Base-by-base conservation (phyloP, 176 grass and related monocot species). In the Ensete glaucum region DNA sequence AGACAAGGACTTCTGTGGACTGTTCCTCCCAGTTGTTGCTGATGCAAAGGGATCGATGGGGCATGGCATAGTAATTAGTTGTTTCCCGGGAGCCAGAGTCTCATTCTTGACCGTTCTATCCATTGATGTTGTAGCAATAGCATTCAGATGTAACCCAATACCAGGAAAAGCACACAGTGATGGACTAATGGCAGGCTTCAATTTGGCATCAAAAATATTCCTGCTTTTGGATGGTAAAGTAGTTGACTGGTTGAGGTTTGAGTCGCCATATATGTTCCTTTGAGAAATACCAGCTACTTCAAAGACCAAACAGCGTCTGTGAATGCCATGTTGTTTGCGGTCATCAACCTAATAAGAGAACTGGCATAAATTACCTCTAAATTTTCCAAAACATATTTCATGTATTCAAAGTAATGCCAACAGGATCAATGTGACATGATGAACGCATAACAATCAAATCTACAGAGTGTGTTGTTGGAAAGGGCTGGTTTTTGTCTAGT, bases 61-160 rank as follows among this genome's bases (percentile, higher is more conserved):
- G 53, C 54, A 79, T 1, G 53, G 76, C 14, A 78, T 66, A 71
- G 65, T 88, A 65, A 66, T 88, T 20, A 76, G 66, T 85, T 87
- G 79, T 71, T 73, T 91, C 34, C 77, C 80, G 71, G 84, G 79
- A 81, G 53, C n/a, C 12, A 25, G 26, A 52, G 72, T 50, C 23
- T 91, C 83, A 70, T 85, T 79, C 82, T 58, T 60, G 19, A 70
- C 69, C 76, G 89, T 72, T 82, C 85, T 85, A 50, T 85, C 86
- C 73, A 91, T 94, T 22, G 84, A 80, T 85, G 85, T 80, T 80
- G 87, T 73, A 27, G 90, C 85, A 80, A 99, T 88, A 48, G 90
- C 81, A 81, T 99, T 99, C 53, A 94, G 82, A 87, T 99, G 95
- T 71, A 99, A 83, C 23, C 95, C 95, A 0, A 99, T 99, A 73